Base-by-base conservation (phyloP, 2,329 filamentous ascomycete species). In the Lachnellula hyalina region DNA sequence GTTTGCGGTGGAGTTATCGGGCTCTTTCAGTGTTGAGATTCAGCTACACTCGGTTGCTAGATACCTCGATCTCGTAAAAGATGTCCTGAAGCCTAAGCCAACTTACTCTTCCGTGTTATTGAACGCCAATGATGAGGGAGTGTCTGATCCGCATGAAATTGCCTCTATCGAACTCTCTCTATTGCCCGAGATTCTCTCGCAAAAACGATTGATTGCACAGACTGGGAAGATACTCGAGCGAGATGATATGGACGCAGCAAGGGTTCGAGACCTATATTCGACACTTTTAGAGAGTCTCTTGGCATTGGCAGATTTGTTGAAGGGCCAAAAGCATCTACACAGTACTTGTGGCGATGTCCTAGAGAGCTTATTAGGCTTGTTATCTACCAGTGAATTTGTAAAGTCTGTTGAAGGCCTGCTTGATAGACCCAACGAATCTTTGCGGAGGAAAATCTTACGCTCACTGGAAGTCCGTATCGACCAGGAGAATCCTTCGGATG, bases 301-400 rank as follows among this genome's bases (percentile, higher is more conserved):
- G 42, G 71, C 77, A 6, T 74, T 96, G 47, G 84, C 86, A 9
- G 85, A 90, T 62, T 78, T 76, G 9, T 74, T 87, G 57, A 84
- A 83, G 70, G 64, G 72, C 28, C 76, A 79, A 63, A 80, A 82
- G 68, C 66, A 70, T 38, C 71, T 86, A 9, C 80, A 85, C 64
- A 74, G 66, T 65, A 77, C 78, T 49, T 85, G 82, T 65, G 86
- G 87, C 40, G 83, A 88, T 54, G 82, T 90, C 1, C 78, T 97
- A 47, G 84, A 88, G 17, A 87, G 87, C 59, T 76, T 96, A n/a
- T 79, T 99, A 49, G 87, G 89, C 59, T 81, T 96, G 6, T 78
- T 96, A 42, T 93, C 92, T 0, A 91, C 93, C 3, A 80, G 84
- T 51, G 90, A 96, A 72, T 94, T 97, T 70, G 84, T 97, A 70